Evolutionary conservation across 805 yeast genomes (phyloP).

Genomic region (Naumovozyma dairenensis): DNA sequence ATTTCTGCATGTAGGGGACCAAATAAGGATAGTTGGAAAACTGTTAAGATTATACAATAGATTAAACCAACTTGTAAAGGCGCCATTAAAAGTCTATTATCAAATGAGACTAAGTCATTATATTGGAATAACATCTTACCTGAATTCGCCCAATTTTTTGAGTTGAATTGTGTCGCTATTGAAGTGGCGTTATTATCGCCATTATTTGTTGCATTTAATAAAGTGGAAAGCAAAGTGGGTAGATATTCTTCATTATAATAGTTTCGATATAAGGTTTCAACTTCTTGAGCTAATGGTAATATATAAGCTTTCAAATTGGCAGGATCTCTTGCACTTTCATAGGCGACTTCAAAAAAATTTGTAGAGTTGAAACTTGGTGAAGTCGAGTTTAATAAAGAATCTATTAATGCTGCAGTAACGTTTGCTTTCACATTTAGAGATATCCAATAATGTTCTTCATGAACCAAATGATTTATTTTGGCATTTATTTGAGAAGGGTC

Average conservation of each 20-base stretch:
- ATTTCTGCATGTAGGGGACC: constrained; percentile 43
- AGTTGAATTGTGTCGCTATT: not conserved
- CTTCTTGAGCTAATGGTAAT: constrained; percentile 31
- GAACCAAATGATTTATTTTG: constrained; percentile 37
- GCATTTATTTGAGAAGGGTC: constrained; percentile 19
- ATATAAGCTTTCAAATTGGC: constrained; percentile 37
- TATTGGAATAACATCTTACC: constrained; percentile 29
- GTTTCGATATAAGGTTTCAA: constrained; percentile 23
- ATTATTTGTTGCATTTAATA: not conserved
- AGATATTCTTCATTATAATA: constrained; percentile 4
- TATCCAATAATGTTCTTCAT: constrained; percentile 53
- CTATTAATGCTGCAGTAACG: constrained; percentile 31
- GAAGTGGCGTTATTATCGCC: not conserved
- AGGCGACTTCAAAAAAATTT: constrained; percentile 32
- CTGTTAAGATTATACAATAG: constrained; percentile 58
- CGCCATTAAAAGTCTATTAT: constrained; percentile 45
- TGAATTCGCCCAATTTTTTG: constrained; percentile 7
- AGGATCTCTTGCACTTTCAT: constrained; percentile 59
- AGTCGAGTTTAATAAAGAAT: constrained; percentile 16
- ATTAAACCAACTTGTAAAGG: constrained; percentile 71
- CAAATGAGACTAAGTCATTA: constrained; percentile 41
- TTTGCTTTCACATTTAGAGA: constrained; percentile 44
- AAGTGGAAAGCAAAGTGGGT: constrained; percentile 11
- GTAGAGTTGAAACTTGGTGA: constrained; percentile 15
- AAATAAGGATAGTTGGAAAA: constrained; percentile 59